These are phyloP conservation scores for Aschersonia sp. DNA, from an alignment of 2,329 filamentous ascomycete species.

Conservation along the genomic window DNA sequence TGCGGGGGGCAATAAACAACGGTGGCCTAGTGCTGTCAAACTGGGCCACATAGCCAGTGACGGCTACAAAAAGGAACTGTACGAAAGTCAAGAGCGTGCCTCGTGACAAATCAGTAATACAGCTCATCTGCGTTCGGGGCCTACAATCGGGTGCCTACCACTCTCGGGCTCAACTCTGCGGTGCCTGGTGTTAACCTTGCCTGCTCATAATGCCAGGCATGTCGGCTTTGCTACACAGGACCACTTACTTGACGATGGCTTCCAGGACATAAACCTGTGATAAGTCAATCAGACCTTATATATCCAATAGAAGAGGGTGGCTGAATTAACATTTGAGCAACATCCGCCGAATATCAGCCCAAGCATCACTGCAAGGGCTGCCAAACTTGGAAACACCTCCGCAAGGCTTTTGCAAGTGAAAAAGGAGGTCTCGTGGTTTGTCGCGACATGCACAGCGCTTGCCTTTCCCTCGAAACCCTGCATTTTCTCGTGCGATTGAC, in stretches of 20 bases:
- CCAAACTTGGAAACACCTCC: constrained; percentile 16
- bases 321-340: constrained; percentile 65
- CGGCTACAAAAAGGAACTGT: constrained; percentile 71
- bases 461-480: no score
- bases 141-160: constrained; percentile 34
- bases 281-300: constrained; percentile 5
- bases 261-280: constrained; percentile 85
- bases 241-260: constrained; percentile 75
- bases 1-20: constrained; percentile 61
- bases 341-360: constrained; percentile 88
- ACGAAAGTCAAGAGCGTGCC: constrained; percentile 79
- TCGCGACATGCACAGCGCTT: no score
- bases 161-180: constrained; percentile 67
- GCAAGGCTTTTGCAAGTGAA: neutral
- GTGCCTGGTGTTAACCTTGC: neutral
- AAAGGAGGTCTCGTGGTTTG: no score
- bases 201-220: neutral
- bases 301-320: neutral
- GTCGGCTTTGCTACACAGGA: constrained; percentile 1
- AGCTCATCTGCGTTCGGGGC: neutral
- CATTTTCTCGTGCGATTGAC: no score
- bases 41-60: constrained; percentile 64
- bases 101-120: constrained; percentile 16
- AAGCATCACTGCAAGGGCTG: constrained; percentile 53
- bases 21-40: constrained; percentile 53